Evolutionary conservation across 768 basidiomycete species (phyloP).

Genomic region (Omphalotus guepiniiformis): DNA sequence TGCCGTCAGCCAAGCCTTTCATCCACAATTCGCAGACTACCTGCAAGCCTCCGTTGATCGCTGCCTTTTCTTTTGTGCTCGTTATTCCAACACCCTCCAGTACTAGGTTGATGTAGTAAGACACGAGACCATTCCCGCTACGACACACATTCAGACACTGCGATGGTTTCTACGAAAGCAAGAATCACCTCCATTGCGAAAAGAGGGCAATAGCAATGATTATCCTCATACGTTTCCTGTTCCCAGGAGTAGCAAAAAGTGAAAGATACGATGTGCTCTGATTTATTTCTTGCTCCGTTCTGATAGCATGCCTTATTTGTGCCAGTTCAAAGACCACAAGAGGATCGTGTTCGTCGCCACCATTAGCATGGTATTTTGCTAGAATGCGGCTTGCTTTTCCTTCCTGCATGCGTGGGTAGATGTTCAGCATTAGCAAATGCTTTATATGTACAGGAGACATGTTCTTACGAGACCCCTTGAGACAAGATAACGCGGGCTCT

Average conservation of each 20-base stretch:
- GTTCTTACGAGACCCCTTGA: conserved; percentile 50
- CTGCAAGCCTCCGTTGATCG: conserved; percentile 62
- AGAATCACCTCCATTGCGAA: conserved; percentile 65
- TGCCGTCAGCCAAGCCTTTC: background rate
- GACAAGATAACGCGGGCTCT: conserved; percentile 64
- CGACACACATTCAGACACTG: conserved; percentile 1
- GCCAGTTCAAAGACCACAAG: conserved; percentile 55
- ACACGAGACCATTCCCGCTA: conserved; percentile 66
- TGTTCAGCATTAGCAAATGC: background rate
- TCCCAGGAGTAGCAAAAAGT: conserved; percentile 60
- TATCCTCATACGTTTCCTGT: conserved; percentile 62
- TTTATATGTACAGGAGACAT: background rate
- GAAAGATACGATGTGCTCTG: conserved; percentile 44
- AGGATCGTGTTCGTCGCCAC: conserved; percentile 54
- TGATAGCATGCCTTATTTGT: conserved; percentile 66
- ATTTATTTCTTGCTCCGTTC: conserved; percentile 54
- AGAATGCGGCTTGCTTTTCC: conserved; percentile 57
- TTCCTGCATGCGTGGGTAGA: conserved; percentile 30
- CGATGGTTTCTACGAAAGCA: background rate
- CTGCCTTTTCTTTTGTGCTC: conserved; percentile 46
- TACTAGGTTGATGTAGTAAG: conserved; percentile 70
- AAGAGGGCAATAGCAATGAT: conserved; percentile 66
- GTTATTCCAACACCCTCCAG: conserved; percentile 61
- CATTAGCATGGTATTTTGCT: conserved; percentile 69
- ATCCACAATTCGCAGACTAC: too few species aligned